Evolutionary conservation across 257 asterid genomes (phyloP).

Genomic region (Paraleonurus japonicus): DNA sequence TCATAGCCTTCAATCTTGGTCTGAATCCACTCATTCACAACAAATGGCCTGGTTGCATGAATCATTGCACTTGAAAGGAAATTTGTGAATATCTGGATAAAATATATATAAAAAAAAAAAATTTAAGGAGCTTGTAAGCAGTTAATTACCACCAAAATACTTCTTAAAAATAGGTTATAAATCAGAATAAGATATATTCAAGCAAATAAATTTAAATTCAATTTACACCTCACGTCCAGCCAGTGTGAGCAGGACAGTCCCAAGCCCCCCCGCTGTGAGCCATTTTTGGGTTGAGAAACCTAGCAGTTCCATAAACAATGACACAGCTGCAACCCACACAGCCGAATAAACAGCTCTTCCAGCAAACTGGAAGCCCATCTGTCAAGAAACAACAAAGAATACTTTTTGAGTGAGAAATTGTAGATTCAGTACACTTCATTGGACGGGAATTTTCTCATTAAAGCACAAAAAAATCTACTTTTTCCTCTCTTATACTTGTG

Average conservation of each 20-base stretch:
- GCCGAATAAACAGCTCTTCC: conserved; percentile 90
- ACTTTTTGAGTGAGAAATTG: conserved; percentile 6
- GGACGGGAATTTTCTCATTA: conserved; percentile 6
- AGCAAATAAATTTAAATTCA: conserved; percentile 13
- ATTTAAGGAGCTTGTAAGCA: conserved; percentile 11
- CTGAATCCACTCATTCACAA: conserved; percentile 94
- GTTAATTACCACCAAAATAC: conserved; percentile 11
- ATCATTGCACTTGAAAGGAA: conserved; percentile 98
- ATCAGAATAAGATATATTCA: conserved; percentile 8
- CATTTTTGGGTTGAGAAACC: conserved; percentile 97
- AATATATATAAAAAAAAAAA: conserved; percentile 5
- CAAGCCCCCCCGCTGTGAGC: conserved; percentile 99
- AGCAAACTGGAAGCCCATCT: conserved; percentile 99
- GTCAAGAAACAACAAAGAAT: conserved; percentile 34
- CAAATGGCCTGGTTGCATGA: conserved; percentile 90
- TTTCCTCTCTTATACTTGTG: not conserved
- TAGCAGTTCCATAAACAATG: conserved; percentile 95
- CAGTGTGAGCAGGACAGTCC: conserved; percentile 96
- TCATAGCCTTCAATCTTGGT: conserved; percentile 96
- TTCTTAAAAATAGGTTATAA: not conserved
- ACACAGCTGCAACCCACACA: conserved; percentile 94
- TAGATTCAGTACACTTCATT: conserved; percentile 1
- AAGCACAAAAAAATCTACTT: conserved; percentile 5
- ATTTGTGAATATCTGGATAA: conserved; percentile 86
- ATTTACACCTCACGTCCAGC: conserved; percentile 94